These are phyloP conservation scores for Cyclanthera cordifolia DNA, from an alignment of 306 rosid genomes.

Conservation along the genomic window DNA sequence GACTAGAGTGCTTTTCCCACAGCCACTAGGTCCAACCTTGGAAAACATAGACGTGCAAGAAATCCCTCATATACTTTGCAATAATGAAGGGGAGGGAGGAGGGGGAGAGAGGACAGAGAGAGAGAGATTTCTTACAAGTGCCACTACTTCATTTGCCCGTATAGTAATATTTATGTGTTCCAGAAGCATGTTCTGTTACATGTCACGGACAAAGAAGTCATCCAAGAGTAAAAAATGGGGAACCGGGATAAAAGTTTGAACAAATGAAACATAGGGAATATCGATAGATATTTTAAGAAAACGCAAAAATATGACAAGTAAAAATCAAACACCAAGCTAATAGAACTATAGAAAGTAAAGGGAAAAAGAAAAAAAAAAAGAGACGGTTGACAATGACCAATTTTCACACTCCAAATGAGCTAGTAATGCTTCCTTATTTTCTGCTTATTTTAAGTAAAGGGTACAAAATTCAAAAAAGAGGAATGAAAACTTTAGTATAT, in stretches of 20 bases:
- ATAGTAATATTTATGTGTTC: constrained; percentile 41
- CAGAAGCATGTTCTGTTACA: constrained; percentile 41
- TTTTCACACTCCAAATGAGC: background rate
- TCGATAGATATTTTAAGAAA: background rate
- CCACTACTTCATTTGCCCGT: constrained; percentile 57
- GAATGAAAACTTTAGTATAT: too few relatives aligned
- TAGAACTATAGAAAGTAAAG: background rate
- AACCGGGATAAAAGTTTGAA: background rate
- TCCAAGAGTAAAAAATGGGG: background rate
- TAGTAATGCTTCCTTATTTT: too few relatives aligned
- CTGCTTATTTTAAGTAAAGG: too few relatives aligned
- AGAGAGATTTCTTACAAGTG: constrained; percentile 42
- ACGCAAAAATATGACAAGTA: background rate
- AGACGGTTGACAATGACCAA: background rate
- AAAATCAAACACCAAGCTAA: background rate
- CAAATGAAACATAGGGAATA: background rate
- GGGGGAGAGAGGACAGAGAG: background rate
- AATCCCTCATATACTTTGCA: constrained; percentile 7
- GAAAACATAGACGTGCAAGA: constrained; percentile 14
- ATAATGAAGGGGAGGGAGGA: constrained; percentile 10
- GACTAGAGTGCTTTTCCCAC: constrained; percentile 39
- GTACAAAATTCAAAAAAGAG: too few relatives aligned
- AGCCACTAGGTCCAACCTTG: constrained; percentile 36
- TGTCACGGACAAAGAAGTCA: constrained; percentile 12
- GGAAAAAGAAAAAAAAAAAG: background rate